Percentiles rank a stretch among this genome's conserved stretches.
These are phyloP conservation scores for Suillus decipiens DNA, from an alignment of 768 basidiomycete species.

Conservation along the genomic window DNA sequence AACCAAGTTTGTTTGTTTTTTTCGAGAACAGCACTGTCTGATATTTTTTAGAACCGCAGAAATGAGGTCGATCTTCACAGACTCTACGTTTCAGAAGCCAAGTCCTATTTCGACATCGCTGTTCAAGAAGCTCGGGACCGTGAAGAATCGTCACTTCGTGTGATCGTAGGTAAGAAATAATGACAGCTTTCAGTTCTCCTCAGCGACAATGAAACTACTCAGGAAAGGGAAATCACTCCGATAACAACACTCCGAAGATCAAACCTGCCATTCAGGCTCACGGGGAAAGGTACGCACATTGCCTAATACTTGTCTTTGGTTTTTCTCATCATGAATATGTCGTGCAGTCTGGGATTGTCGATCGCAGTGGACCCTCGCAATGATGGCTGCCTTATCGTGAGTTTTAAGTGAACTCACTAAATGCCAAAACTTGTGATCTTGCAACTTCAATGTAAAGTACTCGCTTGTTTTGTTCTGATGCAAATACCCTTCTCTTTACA, in stretches of 20 bases:
- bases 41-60: constrained; percentile 31
- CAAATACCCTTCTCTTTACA: too few species aligned
- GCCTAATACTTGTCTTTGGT: too few species aligned
- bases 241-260: constrained; percentile 63
- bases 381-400: too few species aligned
- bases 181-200: not conserved
- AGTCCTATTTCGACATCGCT: constrained; percentile 65
- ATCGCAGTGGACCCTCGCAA: too few species aligned
- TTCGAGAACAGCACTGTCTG: not conserved
- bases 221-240: constrained; percentile 85
- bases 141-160: constrained; percentile 57
- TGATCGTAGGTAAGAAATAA: constrained; percentile 73
- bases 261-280: too few species aligned
- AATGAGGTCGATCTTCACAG: constrained; percentile 85
- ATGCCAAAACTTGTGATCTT: not conserved
- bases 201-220: not conserved
- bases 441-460: not conserved
- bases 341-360: too few species aligned
- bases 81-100: constrained; percentile 85
- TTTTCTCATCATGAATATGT: too few species aligned
- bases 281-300: too few species aligned
- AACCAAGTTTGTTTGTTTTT: constrained; percentile 9
- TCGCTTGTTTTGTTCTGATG: too few species aligned
- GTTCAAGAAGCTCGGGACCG: constrained; percentile 59
- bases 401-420: not conserved